phyloP scores from a whole-genome alignment of 352 stramenopile species.

The Phytopythium oedochilum region DNA sequence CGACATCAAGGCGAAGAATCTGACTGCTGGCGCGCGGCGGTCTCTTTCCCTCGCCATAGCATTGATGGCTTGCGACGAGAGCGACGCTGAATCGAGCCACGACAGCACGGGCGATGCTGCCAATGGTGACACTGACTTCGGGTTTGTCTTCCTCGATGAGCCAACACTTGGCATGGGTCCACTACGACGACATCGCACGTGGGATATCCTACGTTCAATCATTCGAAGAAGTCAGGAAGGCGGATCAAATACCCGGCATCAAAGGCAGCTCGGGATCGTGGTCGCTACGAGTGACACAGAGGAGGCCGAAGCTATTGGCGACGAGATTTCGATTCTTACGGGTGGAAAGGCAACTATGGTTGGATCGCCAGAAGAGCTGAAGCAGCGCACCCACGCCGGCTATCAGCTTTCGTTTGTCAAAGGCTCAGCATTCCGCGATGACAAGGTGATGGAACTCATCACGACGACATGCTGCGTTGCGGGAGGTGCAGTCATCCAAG shows the following conservation, averaged over 20 bases:
- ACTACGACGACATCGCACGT: slow-evolving; percentile 89
- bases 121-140: slow-evolving; percentile 3
- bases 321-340: slow-evolving; percentile 62
- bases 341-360: slow-evolving; percentile 38
- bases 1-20: slow-evolving; percentile 22
- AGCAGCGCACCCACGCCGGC: slow-evolving; percentile 26
- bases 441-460: slow-evolving; percentile 17
- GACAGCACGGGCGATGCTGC: background rate
- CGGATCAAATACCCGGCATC: background rate
- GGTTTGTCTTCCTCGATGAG: slow-evolving; percentile 77
- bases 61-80: slow-evolving; percentile 33
- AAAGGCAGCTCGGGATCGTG: slow-evolving; percentile 51
- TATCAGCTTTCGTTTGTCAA: slow-evolving; percentile 52
- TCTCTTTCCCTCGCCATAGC: slow-evolving; percentile 82
- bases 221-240: background rate
- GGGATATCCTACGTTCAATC: slow-evolving; percentile 47
- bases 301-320: slow-evolving; percentile 71
- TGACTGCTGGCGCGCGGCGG: slow-evolving; percentile 75
- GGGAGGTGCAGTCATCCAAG: slow-evolving; percentile 15
- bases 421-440: slow-evolving; percentile 12
- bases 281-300: slow-evolving; percentile 93
- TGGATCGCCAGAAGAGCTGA: slow-evolving; percentile 41
- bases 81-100: slow-evolving; percentile 16
- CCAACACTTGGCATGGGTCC: slow-evolving; percentile 92
- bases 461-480: slow-evolving; percentile 3